Evolutionary conservation across 208 protist genomes (phyloP), one percentile per base, ranked within the genome.

Genomic region (Trypanosoma theileri): DNA sequence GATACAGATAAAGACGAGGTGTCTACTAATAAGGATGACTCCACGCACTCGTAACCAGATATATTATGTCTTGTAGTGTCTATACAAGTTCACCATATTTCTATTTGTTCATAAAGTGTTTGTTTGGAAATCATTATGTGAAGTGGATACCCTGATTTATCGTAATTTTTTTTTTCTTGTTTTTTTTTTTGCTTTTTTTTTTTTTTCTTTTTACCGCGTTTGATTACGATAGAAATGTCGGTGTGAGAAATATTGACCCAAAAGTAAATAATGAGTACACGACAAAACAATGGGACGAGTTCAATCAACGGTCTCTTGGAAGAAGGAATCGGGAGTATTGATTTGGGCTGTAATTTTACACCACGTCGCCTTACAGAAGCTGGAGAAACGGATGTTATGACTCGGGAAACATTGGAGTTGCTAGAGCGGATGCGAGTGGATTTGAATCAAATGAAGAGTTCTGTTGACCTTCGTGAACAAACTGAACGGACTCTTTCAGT

Each of bases 401-500:
- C 54, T 6, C 71, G 57, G 12, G 71, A 77, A 53, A 22, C 58
- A 8, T 50, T 65, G 9, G 64, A 71, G 22, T 58, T 77, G 7
- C 53, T 71, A 35, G 66, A 68, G n/a, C 64, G 71, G 6, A 70
- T 77, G 63, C 71, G 66, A 0, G 71, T 77, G 45, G 71, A 77
- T 46, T 45, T 77, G 31, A 68, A 35, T 60, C 71, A 71, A 10
- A 16, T 77, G 12, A 64, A 62, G 31, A 50, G 50, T 3, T 77
- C 71, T 13, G 19, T 69, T 7, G 64, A 77, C 59, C 50, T 71
- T 42, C 42, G 61, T 4, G 66, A 70, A 41, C 60, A 56, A 17
- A 77, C 64, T 35, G 71, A 77, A 45, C 64, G 71, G 17, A 21
- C 21, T 12, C 66, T 77, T 50, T 60, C 60, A 1, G 16, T 40